Conservation (phyloP, 306 rosid genomes). For the Betula pendula region DNA sequence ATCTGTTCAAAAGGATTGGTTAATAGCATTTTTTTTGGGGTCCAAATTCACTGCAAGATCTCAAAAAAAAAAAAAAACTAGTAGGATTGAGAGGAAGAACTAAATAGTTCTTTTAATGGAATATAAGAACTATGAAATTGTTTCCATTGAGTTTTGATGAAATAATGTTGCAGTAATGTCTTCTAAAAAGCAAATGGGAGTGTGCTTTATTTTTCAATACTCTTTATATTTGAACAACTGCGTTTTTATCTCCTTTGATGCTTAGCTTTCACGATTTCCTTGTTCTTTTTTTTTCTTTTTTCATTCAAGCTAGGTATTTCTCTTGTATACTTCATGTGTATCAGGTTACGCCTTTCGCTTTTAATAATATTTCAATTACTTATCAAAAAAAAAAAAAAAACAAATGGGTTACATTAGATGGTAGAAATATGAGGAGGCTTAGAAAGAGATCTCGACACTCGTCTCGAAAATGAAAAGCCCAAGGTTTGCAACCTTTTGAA, state of each 20-base stretch:
- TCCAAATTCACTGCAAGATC: neutral
- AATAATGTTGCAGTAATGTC: neutral
- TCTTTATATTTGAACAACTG: too few species aligned
- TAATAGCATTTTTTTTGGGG: neutral
- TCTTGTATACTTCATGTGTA: too few species aligned
- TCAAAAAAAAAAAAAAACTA: slow-evolving; percentile 2
- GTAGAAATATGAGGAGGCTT: neutral
- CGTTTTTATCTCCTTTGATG: too few species aligned
- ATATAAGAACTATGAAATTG: neutral
- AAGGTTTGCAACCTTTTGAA: neutral
- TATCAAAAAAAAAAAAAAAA: neutral
- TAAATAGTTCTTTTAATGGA: slow-evolving; percentile 9
- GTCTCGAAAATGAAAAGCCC: neutral
- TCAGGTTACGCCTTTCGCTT: too few species aligned
- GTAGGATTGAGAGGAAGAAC: slow-evolving; percentile 4
- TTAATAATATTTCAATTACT: too few species aligned
- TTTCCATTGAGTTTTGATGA: neutral
- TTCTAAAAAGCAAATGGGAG: neutral
- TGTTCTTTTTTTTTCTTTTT: too few species aligned
- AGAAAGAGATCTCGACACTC: neutral
- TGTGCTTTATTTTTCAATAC: too few species aligned
- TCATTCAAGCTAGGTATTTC: too few species aligned
- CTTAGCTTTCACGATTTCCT: too few species aligned
- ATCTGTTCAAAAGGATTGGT: neutral
- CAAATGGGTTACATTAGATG: neutral